Conservation (phyloP, 495 filamentous ascomycete genomes). For the Apodospora peruviana region DNA sequence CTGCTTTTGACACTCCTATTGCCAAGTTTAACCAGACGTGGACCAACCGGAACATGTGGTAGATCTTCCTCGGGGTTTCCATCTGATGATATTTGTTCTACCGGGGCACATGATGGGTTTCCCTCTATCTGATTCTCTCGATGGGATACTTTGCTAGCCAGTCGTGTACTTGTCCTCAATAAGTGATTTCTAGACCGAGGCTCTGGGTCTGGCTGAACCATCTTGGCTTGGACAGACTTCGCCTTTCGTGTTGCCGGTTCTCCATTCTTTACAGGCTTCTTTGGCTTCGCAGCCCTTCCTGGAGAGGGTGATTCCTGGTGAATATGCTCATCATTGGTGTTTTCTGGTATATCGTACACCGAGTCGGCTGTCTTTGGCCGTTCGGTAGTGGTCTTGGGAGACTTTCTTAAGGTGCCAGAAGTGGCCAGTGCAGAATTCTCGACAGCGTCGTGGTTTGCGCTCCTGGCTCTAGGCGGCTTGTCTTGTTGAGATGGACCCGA, state of each 20-base stretch:
- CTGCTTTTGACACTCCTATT: constrained; percentile 37
- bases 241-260: neutral
- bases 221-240: too few species aligned
- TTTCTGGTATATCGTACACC: neutral
- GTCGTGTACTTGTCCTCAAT: neutral
- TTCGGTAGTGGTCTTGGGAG: neutral
- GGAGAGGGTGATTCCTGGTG: too few species aligned
- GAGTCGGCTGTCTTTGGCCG: neutral
- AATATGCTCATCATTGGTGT: neutral
- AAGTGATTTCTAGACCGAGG: too few species aligned
- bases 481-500: neutral
- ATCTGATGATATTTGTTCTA: neutral
- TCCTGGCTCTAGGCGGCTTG: neutral
- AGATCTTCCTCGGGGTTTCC: constrained; percentile 12
- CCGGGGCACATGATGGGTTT: neutral
- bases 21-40: constrained; percentile 30
- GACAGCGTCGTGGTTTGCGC: neutral
- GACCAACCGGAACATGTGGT: constrained; percentile 15
- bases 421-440: neutral
- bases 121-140: neutral
- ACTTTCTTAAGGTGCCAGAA: too few species aligned
- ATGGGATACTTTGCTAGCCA: neutral
- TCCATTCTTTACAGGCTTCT: neutral
- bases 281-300: too few species aligned
- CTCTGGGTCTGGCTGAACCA: too few species aligned